Conservation (phyloP, 805 yeast genomes). For the Metschnikowia colocasiae region DNA sequence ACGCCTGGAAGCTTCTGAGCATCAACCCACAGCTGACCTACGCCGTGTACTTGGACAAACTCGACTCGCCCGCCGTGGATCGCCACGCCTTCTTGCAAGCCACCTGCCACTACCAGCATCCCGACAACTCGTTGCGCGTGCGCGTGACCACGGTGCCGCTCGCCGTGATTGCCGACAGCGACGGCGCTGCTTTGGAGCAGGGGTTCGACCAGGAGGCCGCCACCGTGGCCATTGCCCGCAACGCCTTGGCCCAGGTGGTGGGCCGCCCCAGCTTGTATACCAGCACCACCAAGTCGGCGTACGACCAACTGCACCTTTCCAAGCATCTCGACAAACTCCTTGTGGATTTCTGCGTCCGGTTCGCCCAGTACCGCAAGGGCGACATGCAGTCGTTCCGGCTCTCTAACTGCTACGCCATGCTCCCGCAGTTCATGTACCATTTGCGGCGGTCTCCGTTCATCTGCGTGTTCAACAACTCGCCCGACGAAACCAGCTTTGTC, state of each 20-base stretch:
- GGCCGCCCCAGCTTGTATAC: conserved; percentile 5
- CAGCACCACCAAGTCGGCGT: conserved; percentile 15
- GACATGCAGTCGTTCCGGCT: conserved; percentile 48
- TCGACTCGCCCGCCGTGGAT: conserved; percentile 27
- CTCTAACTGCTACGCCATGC: conserved; percentile 46
- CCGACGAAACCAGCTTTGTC: conserved; percentile 66
- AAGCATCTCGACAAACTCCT: conserved; percentile 48
- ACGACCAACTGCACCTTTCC: conserved; percentile 32
- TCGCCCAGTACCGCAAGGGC: conserved; percentile 47
- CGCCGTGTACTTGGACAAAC: conserved; percentile 54
- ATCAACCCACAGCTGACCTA: conserved; percentile 57
- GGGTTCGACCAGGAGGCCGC: conserved; percentile 71
- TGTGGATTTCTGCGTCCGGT: conserved; percentile 45
- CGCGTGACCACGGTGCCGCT: conserved; percentile 58
- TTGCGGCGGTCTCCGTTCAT: conserved; percentile 63
- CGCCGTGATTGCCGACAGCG: conserved; percentile 40
- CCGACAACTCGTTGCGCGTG: conserved; percentile 53
- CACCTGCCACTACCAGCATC: conserved; percentile 59
- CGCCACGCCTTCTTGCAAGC: conserved; percentile 45
- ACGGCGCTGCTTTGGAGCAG: conserved; percentile 38
- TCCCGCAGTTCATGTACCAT: conserved; percentile 67
- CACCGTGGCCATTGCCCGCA: conserved; percentile 56
- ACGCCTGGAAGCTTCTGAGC: conserved; percentile 58
- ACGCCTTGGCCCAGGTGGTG: conserved; percentile 33
- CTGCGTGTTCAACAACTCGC: conserved; percentile 65